These are phyloP conservation scores for Penicillium alfredii DNA, from an alignment of 495 filamentous ascomycete genomes.

Conservation along the genomic window DNA sequence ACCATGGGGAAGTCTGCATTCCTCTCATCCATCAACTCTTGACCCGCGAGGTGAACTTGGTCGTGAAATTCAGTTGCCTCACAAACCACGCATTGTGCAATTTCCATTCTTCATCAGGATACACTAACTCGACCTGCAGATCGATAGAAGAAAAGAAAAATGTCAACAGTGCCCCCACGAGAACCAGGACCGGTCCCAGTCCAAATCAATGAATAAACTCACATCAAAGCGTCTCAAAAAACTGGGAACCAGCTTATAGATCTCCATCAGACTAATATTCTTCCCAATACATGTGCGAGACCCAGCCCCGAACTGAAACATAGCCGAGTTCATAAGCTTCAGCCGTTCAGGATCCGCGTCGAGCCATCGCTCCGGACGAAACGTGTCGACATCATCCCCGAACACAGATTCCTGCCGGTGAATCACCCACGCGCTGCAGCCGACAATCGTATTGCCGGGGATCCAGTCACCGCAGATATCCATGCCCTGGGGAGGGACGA, in stretches of 20 bases:
- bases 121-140: conserved; percentile 21
- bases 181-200: too few species aligned
- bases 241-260: conserved; percentile 78
- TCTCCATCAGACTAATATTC: conserved; percentile 72
- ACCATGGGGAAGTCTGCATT: too few species aligned
- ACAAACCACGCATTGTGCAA: conserved; percentile 17
- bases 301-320: conserved; percentile 54
- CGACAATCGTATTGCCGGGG: conserved; percentile 59
- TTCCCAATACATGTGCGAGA: conserved; percentile 60
- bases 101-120: conserved; percentile 19
- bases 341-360: conserved; percentile 38
- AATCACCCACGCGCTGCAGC: conserved; percentile 32
- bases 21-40: too few species aligned
- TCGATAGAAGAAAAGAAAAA: neutral
- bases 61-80: conserved; percentile 13
- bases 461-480: too few species aligned
- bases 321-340: conserved; percentile 11
- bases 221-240: too few species aligned
- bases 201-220: too few species aligned
- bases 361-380: conserved; percentile 53
- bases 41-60: too few species aligned
- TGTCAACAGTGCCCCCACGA: neutral
- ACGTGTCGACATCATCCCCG: conserved; percentile 21
- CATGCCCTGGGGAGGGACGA: conserved; percentile 43
- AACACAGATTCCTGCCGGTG: conserved; percentile 14